Evolutionary conservation across 108 stramenopile species (phyloP).

Genomic region (Hondaea fermentalgiana): DNA sequence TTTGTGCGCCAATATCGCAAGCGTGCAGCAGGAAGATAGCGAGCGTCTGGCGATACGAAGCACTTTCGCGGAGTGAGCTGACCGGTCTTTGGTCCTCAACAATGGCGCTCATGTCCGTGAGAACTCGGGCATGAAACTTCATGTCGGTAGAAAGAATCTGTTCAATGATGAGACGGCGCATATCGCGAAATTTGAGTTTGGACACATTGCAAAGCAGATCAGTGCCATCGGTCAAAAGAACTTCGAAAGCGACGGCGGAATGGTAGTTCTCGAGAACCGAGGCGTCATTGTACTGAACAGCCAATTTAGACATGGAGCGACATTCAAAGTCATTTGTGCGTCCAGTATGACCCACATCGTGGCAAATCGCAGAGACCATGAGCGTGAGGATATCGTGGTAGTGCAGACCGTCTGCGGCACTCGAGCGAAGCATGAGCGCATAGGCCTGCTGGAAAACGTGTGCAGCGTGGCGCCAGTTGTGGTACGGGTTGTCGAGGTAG

Average conservation of each 20-base stretch:
- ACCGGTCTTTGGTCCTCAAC: not conserved
- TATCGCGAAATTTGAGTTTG: constrained; percentile 35
- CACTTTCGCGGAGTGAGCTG: not conserved
- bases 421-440: constrained; percentile 26
- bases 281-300: constrained; percentile 55
- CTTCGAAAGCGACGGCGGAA: constrained; percentile 43
- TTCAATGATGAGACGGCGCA: constrained; percentile 40
- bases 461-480: constrained; percentile 53
- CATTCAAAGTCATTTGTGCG: constrained; percentile 58
- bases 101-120: constrained; percentile 31
- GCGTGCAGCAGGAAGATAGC: constrained; percentile 33
- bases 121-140: constrained; percentile 29
- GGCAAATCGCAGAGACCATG: constrained; percentile 45
- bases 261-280: constrained; percentile 59
- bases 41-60: constrained; percentile 27
- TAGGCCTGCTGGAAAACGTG: constrained; percentile 44
- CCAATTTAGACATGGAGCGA: constrained; percentile 40
- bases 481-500: constrained; percentile 42
- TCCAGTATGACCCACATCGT: constrained; percentile 64
- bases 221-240: constrained; percentile 33
- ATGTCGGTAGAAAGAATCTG: constrained; percentile 42
- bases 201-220: constrained; percentile 30
- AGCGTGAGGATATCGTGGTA: constrained; percentile 34
- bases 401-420: constrained; percentile 31
- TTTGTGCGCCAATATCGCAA: constrained; percentile 46